Evolutionary conservation across 495 filamentous ascomycete genomes (phyloP).

Genomic region (Penicillium goetzii): DNA sequence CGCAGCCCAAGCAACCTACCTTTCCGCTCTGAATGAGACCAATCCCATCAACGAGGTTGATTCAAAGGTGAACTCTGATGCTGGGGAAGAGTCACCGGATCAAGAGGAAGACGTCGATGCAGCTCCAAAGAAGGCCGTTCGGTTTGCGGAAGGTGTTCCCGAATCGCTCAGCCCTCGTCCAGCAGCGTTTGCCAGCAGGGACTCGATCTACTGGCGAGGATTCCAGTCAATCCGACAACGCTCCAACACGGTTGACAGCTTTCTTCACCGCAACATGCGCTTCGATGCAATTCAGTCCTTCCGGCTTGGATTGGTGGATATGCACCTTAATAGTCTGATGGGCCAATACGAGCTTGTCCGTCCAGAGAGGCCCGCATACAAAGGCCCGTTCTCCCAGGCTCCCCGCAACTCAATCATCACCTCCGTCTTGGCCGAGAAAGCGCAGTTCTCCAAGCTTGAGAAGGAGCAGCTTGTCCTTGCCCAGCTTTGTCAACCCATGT

Average conservation of each 20-base stretch:
- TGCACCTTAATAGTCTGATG: constrained; percentile 71
- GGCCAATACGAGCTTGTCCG: constrained; percentile 70
- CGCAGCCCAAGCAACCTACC: constrained; percentile 73
- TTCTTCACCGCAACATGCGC: constrained; percentile 79
- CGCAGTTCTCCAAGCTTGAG: constrained; percentile 59
- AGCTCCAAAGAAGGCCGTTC: constrained; percentile 70
- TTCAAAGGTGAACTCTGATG: constrained; percentile 30
- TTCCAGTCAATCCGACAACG: constrained; percentile 71
- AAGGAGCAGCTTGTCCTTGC: constrained; percentile 77
- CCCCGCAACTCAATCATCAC: constrained; percentile 55
- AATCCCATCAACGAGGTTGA: constrained; percentile 58
- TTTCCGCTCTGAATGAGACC: constrained; percentile 68
- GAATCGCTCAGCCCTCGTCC: constrained; percentile 40
- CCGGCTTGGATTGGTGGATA: constrained; percentile 65
- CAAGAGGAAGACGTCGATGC: constrained; percentile 10
- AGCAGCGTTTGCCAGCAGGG: constrained; percentile 53
- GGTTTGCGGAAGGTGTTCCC: constrained; percentile 65
- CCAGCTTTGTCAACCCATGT: constrained; percentile 74
- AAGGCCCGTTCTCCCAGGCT: constrained; percentile 55
- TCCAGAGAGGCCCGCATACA: constrained; percentile 52
- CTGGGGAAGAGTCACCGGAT: constrained; percentile 25
- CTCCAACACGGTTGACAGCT: constrained; percentile 68
- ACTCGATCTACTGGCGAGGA: constrained; percentile 89
- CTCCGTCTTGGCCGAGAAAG: constrained; percentile 48
- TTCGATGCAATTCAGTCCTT: constrained; percentile 88